Evolutionary conservation across 805 yeast genomes (phyloP), one percentile per base, ranked within the genome.

Genomic region (Saccharomyces paradoxus): DNA sequence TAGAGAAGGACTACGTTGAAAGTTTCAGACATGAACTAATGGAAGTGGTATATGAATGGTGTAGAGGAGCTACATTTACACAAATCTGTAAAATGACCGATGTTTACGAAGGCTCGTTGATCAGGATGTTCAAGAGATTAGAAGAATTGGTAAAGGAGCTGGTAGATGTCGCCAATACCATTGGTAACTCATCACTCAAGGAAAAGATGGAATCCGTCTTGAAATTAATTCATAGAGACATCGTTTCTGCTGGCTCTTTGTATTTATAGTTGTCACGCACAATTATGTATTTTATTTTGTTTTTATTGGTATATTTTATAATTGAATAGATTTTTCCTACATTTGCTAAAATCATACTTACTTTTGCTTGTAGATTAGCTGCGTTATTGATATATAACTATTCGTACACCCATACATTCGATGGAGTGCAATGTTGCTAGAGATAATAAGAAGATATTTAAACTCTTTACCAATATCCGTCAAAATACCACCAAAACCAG

Each of bases 51-150:
- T 89, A 75, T 70, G 87, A 92, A 50, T 94, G 99, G 99, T 89
- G 97, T 70, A 85, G 86, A 67, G 98, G 98, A 21, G 97, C 96
- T 6, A 76, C 94, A 0, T 94, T 94, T 71, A 92, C 97, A 0
- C 97, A 92, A 69, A 92, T 94, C 58, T 92, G 98, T 75, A 92
- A 92, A 71, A 90, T 94, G 97, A 94, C 99, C 0, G 99, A 94
- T 67, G 98, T 94, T 48, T 94, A 92, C 63, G 99, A 94, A 74
- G 99, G 99, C 46, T 86, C 96, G 24, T 78, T 94, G 66, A 92
- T 94, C 60, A 83, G 99, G 69, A 87, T 89, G 83, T 94, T 94
- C 76, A 86, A 94, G 71, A 80, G 99, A 67, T 76, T 94, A 53
- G 99, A 94, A 71, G 99, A 94, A 69, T 79, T 94, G 77, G 75